A percentile compares a stretch with the other conserved stretches of the same genome.
Evolutionary conservation across 768 basidiomycete genomes (phyloP).

Genomic region (Amanita muscaria): DNA sequence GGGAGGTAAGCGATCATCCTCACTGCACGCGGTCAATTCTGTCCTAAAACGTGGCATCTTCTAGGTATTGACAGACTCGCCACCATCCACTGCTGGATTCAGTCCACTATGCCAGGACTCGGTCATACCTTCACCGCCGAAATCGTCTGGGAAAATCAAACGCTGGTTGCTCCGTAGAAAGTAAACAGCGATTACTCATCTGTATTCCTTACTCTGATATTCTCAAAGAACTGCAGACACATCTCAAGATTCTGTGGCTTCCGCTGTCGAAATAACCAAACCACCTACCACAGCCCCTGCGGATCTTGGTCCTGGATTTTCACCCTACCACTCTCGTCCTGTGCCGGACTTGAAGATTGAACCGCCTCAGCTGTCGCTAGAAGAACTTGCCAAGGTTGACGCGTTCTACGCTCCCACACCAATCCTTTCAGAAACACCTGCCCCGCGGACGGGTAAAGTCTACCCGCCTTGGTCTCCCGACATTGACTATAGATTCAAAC

Average conservation of each 20-base stretch:
- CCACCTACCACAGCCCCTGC: neutral
- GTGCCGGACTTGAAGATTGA: constrained; percentile 1
- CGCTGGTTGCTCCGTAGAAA: constrained; percentile 3
- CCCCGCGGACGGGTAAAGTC: constrained; percentile 2
- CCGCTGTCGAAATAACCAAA: neutral
- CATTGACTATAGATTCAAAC: constrained; percentile 1
- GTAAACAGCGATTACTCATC: neutral
- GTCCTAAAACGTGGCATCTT: neutral
- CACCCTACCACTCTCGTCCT: neutral
- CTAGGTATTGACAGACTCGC: neutral
- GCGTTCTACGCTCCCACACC: constrained; percentile 5
- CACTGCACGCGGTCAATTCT: neutral
- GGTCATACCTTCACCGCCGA: neutral
- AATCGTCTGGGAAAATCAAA: constrained; percentile 1
- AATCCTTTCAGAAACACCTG: constrained; percentile 4
- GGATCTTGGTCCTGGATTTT: neutral
- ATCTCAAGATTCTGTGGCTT: neutral
- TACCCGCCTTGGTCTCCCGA: constrained; percentile 7
- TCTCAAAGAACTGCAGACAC: neutral
- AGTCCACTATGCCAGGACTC: neutral
- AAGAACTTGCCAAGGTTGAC: constrained; percentile 8
- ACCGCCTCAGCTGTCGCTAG: constrained; percentile 1
- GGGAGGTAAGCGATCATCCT: neutral
- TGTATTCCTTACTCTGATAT: neutral
- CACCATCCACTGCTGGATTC: neutral